Evolutionary conservation across 495 filamentous ascomycete species (phyloP).

Genomic region (Massariosphaeria phaeospora): DNA sequence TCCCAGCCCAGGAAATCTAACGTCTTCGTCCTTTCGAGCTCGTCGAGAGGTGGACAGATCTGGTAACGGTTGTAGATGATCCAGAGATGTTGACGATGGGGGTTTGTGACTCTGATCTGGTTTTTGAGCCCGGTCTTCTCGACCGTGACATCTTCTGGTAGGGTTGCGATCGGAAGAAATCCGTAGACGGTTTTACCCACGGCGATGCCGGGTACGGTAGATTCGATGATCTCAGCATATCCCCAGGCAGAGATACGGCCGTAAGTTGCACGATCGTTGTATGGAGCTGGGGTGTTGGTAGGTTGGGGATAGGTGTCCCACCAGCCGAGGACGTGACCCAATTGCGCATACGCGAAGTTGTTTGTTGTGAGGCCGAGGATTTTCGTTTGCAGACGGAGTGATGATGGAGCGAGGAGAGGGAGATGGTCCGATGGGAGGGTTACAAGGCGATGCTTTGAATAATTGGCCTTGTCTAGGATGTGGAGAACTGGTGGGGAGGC

Average conservation of each 20-base stretch:
- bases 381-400: slow-evolving; percentile 44
- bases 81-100: slow-evolving; percentile 45
- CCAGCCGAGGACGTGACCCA: slow-evolving; percentile 49
- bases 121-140: slow-evolving; percentile 26
- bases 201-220: slow-evolving; percentile 38
- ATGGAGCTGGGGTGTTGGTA: slow-evolving; percentile 45
- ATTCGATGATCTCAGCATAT: slow-evolving; percentile 49
- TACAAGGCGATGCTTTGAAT: slow-evolving; percentile 23
- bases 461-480: slow-evolving; percentile 16
- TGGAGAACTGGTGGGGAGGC: slow-evolving; percentile 13
- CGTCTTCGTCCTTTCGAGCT: slow-evolving; percentile 12
- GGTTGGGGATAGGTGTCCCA: slow-evolving; percentile 46
- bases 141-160: slow-evolving; percentile 35
- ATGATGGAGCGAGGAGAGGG: slow-evolving; percentile 21
- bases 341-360: slow-evolving; percentile 52
- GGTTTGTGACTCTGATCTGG: slow-evolving; percentile 44
- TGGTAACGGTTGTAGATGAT: slow-evolving; percentile 53
- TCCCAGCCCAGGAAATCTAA: slow-evolving; percentile 41
- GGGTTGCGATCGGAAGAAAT: slow-evolving; percentile 40
- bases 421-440: slow-evolving; percentile 11
- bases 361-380: slow-evolving; percentile 51
- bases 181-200: slow-evolving; percentile 38
- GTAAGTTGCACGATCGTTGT: slow-evolving; percentile 47
- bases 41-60: slow-evolving; percentile 26
- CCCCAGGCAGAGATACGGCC: slow-evolving; percentile 57